Base-by-base conservation (phyloP, 1,139 yeast species). In the Williopsis jadinii region DNA sequence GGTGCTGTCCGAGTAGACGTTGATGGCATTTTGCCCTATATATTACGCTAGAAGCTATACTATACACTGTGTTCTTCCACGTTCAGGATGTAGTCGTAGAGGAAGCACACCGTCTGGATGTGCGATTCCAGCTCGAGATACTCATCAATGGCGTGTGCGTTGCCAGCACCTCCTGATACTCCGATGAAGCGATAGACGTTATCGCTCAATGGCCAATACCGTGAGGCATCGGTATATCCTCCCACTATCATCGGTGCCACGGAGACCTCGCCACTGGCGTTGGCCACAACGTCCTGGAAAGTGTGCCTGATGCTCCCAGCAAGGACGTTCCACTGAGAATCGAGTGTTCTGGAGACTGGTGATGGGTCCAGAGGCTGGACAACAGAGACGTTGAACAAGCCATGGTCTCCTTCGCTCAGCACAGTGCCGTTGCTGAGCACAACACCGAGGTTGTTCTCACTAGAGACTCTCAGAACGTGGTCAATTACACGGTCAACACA, bases 171-270 rank as follows among this genome's bases (percentile, higher is more conserved):
- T 13, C 70, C 60, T 13, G 14, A 24, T 13, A 29, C 29, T 5
- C 30, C 34, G 12, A 31, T 56, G 55, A 64, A 68, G 48, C 86
- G 67, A 63, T 66, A 79, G 41, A 80, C 77, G 55, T 77, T 70
- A 39, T 61, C 65, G 11, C 80, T 70, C 54, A 80, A 64, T 40
- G 64, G 61, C 81, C 83, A 77, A 58, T 79, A 79, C 51, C 71
- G 68, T 53, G 69, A 68, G 3, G 85, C 78, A 55, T 80, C 85
- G 3, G 85, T 79, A 59, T 79, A 79, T 24, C 77, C 84, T 5
- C 80, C 68, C 75, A 77, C 73, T 30, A 77, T 56, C 32, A 46
- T 47, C 26, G 69, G 64, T 4, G 84, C 83, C 3, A 79, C 68
- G 29, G 73, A 61, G 19, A 77, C 54, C 12, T 66, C 40, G 12